Evolutionary conservation across 805 yeast genomes (phyloP).

Genomic region (Cyberlindnera veronae): DNA sequence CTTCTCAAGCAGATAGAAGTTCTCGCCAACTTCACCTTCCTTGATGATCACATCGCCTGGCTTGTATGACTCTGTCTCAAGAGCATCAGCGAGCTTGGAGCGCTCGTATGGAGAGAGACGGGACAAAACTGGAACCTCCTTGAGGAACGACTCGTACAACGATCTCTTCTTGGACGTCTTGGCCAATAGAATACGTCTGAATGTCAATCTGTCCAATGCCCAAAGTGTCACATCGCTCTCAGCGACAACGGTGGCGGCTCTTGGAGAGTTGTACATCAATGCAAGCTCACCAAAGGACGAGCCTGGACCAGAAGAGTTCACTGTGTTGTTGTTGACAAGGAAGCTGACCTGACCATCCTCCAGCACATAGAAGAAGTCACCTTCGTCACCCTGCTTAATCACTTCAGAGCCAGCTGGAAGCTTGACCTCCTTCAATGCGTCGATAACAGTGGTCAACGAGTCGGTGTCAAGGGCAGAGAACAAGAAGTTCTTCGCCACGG

Average conservation of each 20-base stretch:
- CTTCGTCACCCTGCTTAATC: conserved; percentile 90
- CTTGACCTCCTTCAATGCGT: conserved; percentile 75
- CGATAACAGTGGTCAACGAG: conserved; percentile 70
- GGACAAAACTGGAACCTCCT: conserved; percentile 78
- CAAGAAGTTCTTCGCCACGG: conserved; percentile 77
- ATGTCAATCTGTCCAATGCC: conserved; percentile 92
- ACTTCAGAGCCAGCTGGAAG: conserved; percentile 59
- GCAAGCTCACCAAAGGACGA: conserved; percentile 96
- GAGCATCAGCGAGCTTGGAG: conserved; percentile 91
- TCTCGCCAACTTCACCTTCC: conserved; percentile 85
- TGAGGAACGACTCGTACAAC: conserved; percentile 84
- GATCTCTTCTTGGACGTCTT: conserved; percentile 87
- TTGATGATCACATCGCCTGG: conserved; percentile 71
- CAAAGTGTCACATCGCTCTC: conserved; percentile 70
- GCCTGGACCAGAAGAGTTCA: conserved; percentile 77
- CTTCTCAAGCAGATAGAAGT: conserved; percentile 69
- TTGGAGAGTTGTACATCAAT: conserved; percentile 93
- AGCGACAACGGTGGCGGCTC: conserved; percentile 92
- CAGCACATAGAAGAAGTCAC: conserved; percentile 85
- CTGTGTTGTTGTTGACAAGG: conserved; percentile 60
- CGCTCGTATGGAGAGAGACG: conserved; percentile 76
- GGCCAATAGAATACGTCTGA: conserved; percentile 86
- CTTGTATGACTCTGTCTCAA: conserved; percentile 69
- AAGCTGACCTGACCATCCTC: conserved; percentile 85
- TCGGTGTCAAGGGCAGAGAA: conserved; percentile 81